Evolutionary conservation across 2,329 filamentous ascomycete genomes (phyloP), one percentile per base, ranked within the genome.

Genomic region (Colletotrichum tamarilloi): DNA sequence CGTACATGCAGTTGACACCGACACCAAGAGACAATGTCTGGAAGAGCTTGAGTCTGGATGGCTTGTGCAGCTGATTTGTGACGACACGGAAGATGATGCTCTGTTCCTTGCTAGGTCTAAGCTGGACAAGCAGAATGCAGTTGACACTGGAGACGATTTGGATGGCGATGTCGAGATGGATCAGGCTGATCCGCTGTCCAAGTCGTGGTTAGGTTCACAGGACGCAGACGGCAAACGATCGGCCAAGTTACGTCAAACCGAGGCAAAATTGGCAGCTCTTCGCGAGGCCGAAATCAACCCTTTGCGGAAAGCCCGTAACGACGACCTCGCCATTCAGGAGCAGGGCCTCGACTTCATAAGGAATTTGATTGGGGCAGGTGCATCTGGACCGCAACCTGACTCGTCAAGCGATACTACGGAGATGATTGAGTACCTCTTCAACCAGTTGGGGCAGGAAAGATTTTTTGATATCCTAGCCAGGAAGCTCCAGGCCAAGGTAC

Each of bases 341-440:
- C 95, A 98, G 82, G 94, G 93, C 0, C 89, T 98, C 22, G 93
- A 97, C 77, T 93, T 98, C 77, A 91, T 99, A 75, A 90, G 96
- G 67, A 99, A 99, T 81, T 86, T 98, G 38, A 94, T 98, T 76
- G 93, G 92, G 70, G 90, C 92, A 62, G 80, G 83, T 8, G 81
- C 82, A 16, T 73, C 85, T 82, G 77, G 90, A 82, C 76, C 87
- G 83, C 76, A 86, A 81, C 74, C 90, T 85, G 83, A 89, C 19
- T 82, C 83, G 16, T 81, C 85, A 7, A 81, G 82, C 64, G 88
- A 89, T 72, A 89, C 88, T 32, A 86, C 88, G 3, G 89, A 91
- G 67, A 96, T 98, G 91, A 95, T 98, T 74, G 95, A 98, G 79
- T 92, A 94, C 78, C 83, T 98, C 26, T 92, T 98, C 79, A 89